phyloP scores from a whole-genome alignment of 768 basidiomycete species.

The Termitomyces sp. region DNA sequence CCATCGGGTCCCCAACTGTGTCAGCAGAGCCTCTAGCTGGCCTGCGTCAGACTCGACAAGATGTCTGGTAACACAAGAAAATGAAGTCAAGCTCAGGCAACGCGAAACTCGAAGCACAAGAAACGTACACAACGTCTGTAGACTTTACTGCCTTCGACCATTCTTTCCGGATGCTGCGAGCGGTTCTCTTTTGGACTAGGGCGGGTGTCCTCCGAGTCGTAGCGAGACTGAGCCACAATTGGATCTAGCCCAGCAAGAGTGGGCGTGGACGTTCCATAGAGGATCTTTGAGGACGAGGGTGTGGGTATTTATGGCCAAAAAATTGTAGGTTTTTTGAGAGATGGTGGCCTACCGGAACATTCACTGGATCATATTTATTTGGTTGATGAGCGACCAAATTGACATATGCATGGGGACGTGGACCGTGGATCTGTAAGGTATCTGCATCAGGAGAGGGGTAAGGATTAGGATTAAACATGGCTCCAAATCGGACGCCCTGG shows the following conservation, averaged over 20 bases:
- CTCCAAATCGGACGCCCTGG: not conserved
- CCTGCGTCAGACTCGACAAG: slow-evolving; percentile 86
- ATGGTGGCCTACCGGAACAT: slow-evolving; percentile 64
- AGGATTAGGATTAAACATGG: slow-evolving; percentile 23
- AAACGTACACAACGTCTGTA: slow-evolving; percentile 75
- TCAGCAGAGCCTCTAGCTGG: slow-evolving; percentile 81
- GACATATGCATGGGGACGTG: slow-evolving; percentile 36
- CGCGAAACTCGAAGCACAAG: slow-evolving; percentile 10
- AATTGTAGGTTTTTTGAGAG: slow-evolving; percentile 82
- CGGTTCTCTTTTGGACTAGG: slow-evolving; percentile 24
- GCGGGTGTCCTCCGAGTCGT: slow-evolving; percentile 44
- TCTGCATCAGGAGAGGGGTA: slow-evolving; percentile 22
- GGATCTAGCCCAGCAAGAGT: slow-evolving; percentile 29
- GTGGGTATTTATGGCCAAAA: slow-evolving; percentile 75
- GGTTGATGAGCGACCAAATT: slow-evolving; percentile 30
- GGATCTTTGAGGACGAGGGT: slow-evolving; percentile 59
- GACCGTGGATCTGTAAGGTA: slow-evolving; percentile 29
- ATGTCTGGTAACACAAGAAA: slow-evolving; percentile 44
- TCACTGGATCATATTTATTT: slow-evolving; percentile 36
- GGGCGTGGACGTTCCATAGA: slow-evolving; percentile 42
- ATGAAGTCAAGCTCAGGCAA: slow-evolving; percentile 19
- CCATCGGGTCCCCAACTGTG: slow-evolving; percentile 88
- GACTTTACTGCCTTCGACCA: slow-evolving; percentile 69
- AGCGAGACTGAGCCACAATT: slow-evolving; percentile 59
- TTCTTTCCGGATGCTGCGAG: slow-evolving; percentile 39